Evolutionary conservation across 2,329 filamentous ascomycete genomes (phyloP).

Genomic region (Penicillium sp.): DNA sequence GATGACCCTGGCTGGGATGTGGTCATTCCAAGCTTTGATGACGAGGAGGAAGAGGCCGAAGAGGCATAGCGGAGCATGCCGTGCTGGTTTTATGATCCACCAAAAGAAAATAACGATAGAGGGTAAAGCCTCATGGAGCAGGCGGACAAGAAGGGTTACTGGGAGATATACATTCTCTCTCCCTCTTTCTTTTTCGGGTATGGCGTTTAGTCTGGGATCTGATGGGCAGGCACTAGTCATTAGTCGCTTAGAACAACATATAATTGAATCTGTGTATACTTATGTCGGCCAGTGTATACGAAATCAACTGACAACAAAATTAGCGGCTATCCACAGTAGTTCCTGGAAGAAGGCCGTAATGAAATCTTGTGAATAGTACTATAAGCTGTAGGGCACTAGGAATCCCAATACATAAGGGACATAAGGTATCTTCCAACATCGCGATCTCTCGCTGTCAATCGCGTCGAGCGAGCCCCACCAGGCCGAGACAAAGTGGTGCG

Average conservation of each 20-base stretch:
- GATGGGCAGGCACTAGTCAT: too few relatives aligned
- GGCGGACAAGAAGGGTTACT: not conserved
- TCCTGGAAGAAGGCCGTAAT: not conserved
- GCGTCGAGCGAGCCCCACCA: conserved; percentile 4
- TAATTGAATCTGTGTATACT: too few relatives aligned
- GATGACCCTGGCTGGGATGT: conserved; percentile 45
- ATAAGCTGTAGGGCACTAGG: too few relatives aligned
- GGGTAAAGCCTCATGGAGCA: not conserved
- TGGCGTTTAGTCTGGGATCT: too few relatives aligned
- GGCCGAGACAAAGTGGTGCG: conserved; percentile 8
- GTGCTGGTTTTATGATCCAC: not conserved
- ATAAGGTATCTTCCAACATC: not conserved
- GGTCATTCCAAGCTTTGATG: conserved; percentile 38
- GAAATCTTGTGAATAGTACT: too few relatives aligned
- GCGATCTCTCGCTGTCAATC: not conserved
- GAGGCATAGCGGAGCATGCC: not conserved
- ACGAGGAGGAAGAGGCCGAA: conserved; percentile 33
- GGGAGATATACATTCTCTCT: not conserved
- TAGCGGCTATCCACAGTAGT: not conserved
- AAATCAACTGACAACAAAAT: too few relatives aligned
- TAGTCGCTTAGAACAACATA: too few relatives aligned
- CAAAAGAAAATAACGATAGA: not conserved
- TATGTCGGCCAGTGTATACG: too few relatives aligned
- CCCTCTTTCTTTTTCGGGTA: not conserved
- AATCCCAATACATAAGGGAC: too few relatives aligned